Base-by-base conservation (phyloP, 148 eudicot species). In the Rhododendron ferrugineum region DNA sequence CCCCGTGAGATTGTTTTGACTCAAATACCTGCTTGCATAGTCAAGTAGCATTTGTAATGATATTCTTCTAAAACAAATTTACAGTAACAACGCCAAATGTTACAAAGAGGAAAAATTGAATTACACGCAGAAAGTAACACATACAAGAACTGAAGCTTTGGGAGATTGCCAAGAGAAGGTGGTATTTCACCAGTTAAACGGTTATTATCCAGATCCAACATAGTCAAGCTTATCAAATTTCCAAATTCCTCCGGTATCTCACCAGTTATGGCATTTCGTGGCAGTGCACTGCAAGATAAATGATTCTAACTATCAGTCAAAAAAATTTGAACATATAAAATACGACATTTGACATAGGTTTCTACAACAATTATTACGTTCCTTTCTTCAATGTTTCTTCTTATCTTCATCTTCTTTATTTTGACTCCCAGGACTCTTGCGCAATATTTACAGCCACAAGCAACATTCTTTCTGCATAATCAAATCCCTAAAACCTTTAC, bases 151-250 rank as follows among this genome's bases (percentile, higher is more conserved):
- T 90, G 92, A 86, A 96, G 99, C 82, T 89, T 89, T 85, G 88
- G 84, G 80, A 96, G 93, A 86, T 94, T 94, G 79, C 95, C 97
- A 77, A 96, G 89, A 79, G 94, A 93, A 87, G 95, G 80, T 86
- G 99, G 99, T 86, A 96, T 93, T 91, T 86, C 94, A 84, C 96
- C 99, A 84, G 89, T 89, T 84, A 96, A 91, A 85, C 75, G 89
- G 88, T 96, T 96, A 78, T 91, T 87, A 60, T 91, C 98, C 85
- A 96, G 90, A 89, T 96, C 84, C 90, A 96, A 90, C 92, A 81
- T 93, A 40, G 91, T 91, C 88, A 96, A 87, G 88, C 91, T 91
- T 68, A 95, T 88, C 88, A 96, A 87, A 83, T 93, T 94, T 49
- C 96, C 99, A 64, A 91, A 86, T 85, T 93, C 94, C 77, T 85